Base-by-base conservation (phyloP, 768 basidiomycete species). In the Leucosporidium scottii region DNA sequence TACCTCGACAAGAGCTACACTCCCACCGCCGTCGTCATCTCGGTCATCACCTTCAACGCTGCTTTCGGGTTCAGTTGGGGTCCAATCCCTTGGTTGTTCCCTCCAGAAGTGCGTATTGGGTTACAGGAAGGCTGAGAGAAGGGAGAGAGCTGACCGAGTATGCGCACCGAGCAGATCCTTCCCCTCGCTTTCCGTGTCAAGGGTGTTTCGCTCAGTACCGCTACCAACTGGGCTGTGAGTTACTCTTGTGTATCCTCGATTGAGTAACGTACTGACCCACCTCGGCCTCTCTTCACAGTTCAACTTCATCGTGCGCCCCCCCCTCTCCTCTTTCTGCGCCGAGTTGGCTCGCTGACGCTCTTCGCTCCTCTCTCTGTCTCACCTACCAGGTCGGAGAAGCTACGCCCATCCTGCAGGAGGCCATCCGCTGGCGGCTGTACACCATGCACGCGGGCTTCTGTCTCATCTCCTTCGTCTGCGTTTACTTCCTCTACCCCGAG, bases 181-280 rank as follows among this genome's bases (percentile, higher is more conserved):
- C 92, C 92, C 17, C 82, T 93, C 53, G 82, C 86, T 23, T 84
- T 93, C 74, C 85, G 94, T 49, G 93, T 91, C 17, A 96, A 96
- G 80, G 93, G 93, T n/a, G 93, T 96, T 28, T 93, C 91, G 10
- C 75, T 96, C 44, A 94, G 91, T 0, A 96, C 93, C 7, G 91
- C 91, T 20, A 93, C 90, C 17, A 75, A 75, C 50, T 75, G 74
- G 12, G 34, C 64, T 23, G 79, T 79, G 54, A 71, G 78, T 72
- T 39, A 6, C 5, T 44, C 39, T 44, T 17, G 28, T 31, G 25
- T 47, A 8, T 20, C 20, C n/a, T 4, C 4, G 4, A 4, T 48
- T n/a, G 23, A 34, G 8, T 8, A 27, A 12, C n/a, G 55, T 30
- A 12, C 34, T 27, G 59, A 34, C 59, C 21, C n/a, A 89, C 89